These are phyloP conservation scores for Colletotrichum sublineola DNA, from an alignment of 2,329 filamentous ascomycete genomes.

Conservation along the genomic window DNA sequence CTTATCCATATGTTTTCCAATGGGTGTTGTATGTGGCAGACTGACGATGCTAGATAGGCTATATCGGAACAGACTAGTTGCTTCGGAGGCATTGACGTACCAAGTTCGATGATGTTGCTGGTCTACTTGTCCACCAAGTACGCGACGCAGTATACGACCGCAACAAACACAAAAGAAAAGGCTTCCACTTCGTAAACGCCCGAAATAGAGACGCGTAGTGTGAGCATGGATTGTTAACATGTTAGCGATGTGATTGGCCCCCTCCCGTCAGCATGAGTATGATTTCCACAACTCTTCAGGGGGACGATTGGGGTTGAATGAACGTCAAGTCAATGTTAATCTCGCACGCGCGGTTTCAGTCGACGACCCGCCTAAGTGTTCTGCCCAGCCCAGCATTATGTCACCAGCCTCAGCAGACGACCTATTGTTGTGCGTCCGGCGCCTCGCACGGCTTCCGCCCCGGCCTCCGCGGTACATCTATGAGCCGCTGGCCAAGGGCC, in stretches of 20 bases:
- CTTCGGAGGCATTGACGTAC: too few species aligned
- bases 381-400: conserved; percentile 1
- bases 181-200: too few species aligned
- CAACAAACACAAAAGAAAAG: not conserved
- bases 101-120: too few species aligned
- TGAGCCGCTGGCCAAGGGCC: conserved; percentile 3
- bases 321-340: not conserved
- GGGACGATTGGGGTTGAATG: not conserved
- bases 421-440: not conserved
- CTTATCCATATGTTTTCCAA: too few species aligned
- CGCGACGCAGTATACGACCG: not conserved
- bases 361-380: not conserved
- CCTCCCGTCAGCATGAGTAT: not conserved
- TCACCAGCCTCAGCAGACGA: not conserved
- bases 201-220: not conserved
- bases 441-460: not conserved
- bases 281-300: not conserved
- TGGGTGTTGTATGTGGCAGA: too few species aligned
- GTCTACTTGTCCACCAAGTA: too few species aligned
- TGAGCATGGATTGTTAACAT: not conserved
- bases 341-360: not conserved
- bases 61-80: too few species aligned
- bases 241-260: not conserved
- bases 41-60: too few species aligned
- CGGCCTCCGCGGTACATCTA: conserved; percentile 9